Base-by-base conservation (phyloP, 2,329 filamentous ascomycete species). In the Zopfia rhizophila region DNA sequence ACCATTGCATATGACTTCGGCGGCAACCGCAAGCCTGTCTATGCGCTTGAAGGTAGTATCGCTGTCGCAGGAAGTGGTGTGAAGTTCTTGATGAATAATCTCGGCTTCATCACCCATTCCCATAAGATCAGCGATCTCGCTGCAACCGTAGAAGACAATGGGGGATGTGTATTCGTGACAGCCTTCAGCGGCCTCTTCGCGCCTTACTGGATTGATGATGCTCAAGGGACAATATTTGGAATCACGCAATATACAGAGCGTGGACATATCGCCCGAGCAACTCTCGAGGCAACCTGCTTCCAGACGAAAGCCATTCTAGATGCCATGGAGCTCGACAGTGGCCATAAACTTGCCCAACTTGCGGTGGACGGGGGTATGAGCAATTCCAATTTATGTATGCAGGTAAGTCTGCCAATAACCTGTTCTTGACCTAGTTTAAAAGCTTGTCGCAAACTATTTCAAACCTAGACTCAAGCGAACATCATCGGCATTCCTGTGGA, bases 121-220 rank as follows among this genome's bases (percentile, higher is more conserved):
- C 75, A 81, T 54, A 83, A 87, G 66, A 83, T 89, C 67, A 83
- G 79, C 56, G 82, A 86, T 48, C 73, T 88, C 31, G 86, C 86
- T 5, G 79, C 79, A 30, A 82, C 79, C 1, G 86, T 89, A 5
- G 72, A 80, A 27, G 88, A 96, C 69, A 95, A 88, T 51, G 91
- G 91, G 43, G 91, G 91, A 6, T 87, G 91, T 42, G 84, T 92
- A 13, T 80, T 96, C 61, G 91, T 96, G 49, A 96, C 91, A 3
- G 91, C 91, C 1, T 96, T 96, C 69, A 91, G 88, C 70, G 91
- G 91, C 41, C 81, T 96, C 3, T 96, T 96, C 68, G 91, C 91
- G 1, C 91, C 91, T 0, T 96, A 96, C 72, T 96, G 91, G 91
- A 93, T 96, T 51, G 91, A 96, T 66, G 90, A 95, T 73, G 91